Evolutionary conservation across 2,329 filamentous ascomycete species (phyloP), one percentile per base, ranked within the genome.

Genomic region (Epichloe bromicola): DNA sequence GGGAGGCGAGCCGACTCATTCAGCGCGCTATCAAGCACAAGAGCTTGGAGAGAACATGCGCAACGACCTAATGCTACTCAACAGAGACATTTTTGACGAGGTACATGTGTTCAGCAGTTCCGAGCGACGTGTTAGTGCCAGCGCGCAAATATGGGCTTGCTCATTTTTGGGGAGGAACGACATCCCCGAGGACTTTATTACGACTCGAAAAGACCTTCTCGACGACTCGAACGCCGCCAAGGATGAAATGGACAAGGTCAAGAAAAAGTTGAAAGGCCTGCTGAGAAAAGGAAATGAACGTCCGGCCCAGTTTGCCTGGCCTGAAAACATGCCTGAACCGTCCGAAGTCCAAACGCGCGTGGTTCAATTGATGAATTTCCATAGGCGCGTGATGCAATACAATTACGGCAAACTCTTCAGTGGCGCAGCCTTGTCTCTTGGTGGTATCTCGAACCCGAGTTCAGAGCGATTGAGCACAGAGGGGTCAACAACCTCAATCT

Each of bases 191-290:
- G 87, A 95, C 60, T 88, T 88, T 57, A 95, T 98, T 56, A 85
- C 82, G 36, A 84, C 97, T 51, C 83, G 93, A 49, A 98, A 98
- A 65, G 90, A 97, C 67, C 76, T 98, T 6, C 73, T 98, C 3
- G 93, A 98, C 65, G 93, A 98, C 64, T 97, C 90, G 0, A 98
- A 98, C 66, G 93, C 93, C 4, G 93, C 93, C 52, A 98, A 98
- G 66, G 93, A 98, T 65, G 89, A 95, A 62, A 98, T 96, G 86
- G 94, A 98, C 70, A 96, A 95, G 69, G 93, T 98, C 51, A 98
- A 98, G 76, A 98, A 98, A 79, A 96, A 95, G 80, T 78, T 98
- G 30, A 98, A 98, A 71, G 84, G 88, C 1, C 75, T 98, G 19
- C 70, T 98, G 52, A 83, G 93, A 33, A 87, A 95, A 66, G 93